Percentiles rank a stretch among this genome's conserved stretches.
Conservation (phyloP, 306 rosid species). For the Quercus suber region DNA sequence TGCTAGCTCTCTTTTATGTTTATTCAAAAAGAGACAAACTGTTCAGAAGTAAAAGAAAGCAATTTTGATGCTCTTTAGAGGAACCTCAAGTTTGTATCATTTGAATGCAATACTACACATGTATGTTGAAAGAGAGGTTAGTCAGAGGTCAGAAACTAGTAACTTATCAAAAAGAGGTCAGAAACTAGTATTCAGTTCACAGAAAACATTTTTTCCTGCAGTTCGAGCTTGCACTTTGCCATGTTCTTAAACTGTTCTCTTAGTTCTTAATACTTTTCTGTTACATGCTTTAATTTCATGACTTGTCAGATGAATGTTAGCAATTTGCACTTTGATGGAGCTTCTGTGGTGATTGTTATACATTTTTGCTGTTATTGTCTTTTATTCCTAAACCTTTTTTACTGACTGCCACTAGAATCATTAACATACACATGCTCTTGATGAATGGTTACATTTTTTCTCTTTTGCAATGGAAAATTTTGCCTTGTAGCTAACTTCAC, state of each 20-base stretch:
- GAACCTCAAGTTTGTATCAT: slow-evolving; percentile 46
- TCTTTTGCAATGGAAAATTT: neutral
- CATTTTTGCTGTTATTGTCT: neutral
- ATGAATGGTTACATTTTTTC: neutral
- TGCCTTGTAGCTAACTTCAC: neutral
- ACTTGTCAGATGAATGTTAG: neutral
- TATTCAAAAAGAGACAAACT: slow-evolving; percentile 56
- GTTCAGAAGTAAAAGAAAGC: slow-evolving; percentile 89
- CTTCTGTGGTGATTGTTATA: neutral
- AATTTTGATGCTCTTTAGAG: slow-evolving; percentile 60
- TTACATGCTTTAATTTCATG: neutral
- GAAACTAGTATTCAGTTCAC: slow-evolving; percentile 30
- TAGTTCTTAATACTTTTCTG: neutral
- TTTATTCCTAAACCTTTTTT: too few species aligned
- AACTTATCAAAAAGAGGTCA: slow-evolving; percentile 8
- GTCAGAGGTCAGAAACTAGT: slow-evolving; percentile 31
- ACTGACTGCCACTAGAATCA: neutral
- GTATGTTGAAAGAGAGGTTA: slow-evolving; percentile 51
- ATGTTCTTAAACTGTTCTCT: neutral
- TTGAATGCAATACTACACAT: slow-evolving; percentile 38
- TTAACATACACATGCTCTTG: neutral
- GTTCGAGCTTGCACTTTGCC: slow-evolving; percentile 23
- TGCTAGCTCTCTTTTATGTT: slow-evolving; percentile 62
- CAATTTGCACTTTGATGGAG: neutral
- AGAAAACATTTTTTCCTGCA: slow-evolving; percentile 12